Evolutionary conservation across 2,329 filamentous ascomycete genomes (phyloP).

Genomic region (Teratosphaeria destructans): DNA sequence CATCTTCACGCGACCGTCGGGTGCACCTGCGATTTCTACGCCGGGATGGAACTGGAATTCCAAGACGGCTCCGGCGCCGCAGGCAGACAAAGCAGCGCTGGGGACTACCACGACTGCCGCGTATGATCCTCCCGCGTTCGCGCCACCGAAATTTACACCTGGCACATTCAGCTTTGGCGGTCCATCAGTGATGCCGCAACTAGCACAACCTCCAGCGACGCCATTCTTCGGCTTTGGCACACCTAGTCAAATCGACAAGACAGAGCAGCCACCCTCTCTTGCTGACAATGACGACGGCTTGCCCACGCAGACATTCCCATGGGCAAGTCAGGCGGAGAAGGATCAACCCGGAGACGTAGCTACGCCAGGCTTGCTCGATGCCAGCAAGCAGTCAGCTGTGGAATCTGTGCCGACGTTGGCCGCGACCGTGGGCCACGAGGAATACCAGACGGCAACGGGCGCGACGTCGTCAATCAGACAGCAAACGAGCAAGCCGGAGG

Average conservation of each 20-base stretch:
- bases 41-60: background rate
- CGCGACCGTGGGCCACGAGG: background rate
- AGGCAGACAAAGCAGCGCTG: background rate
- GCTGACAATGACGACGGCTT: background rate
- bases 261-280: background rate
- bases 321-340: background rate
- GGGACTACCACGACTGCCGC: background rate
- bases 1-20: background rate
- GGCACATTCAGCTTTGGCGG: background rate
- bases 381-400: background rate
- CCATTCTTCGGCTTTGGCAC: background rate
- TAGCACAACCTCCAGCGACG: background rate
- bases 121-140: background rate
- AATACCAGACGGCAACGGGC: background rate
- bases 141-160: background rate
- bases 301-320: background rate
- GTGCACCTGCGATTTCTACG: background rate
- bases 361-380: background rate
- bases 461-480: background rate
- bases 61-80: background rate
- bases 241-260: background rate
- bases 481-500: constrained; percentile 6
- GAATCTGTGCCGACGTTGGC: background rate
- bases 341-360: background rate
- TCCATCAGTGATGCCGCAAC: background rate